These are phyloP conservation scores for Lepidium didymum DNA, from an alignment of 345 rosid genomes.

Conservation along the genomic window DNA sequence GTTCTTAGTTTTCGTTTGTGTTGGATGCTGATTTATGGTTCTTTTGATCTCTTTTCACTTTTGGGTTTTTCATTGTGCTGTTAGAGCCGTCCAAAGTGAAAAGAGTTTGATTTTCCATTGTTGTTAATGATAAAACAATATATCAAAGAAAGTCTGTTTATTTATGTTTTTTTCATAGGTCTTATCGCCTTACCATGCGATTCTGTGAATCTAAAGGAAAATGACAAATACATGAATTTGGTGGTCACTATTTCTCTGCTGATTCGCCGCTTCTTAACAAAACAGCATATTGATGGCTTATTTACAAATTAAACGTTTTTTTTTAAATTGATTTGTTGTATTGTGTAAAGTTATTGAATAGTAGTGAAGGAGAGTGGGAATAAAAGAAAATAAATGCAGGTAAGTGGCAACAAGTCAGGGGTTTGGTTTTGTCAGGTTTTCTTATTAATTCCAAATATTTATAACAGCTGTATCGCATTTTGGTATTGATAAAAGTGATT, in stretches of 20 bases:
- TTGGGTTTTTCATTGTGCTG: conserved; percentile 5
- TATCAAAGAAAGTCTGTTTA: background rate
- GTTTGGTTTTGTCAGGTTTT: conserved; percentile 27
- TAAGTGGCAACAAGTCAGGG: conserved; percentile 29
- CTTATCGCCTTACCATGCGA: background rate
- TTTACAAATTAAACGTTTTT: too few species aligned
- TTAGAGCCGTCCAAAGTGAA: conserved; percentile 10
- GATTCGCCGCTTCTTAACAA: conserved; percentile 23
- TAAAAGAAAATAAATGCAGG: conserved; percentile 13
- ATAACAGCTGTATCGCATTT: conserved; percentile 30
- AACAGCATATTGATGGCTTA: too few species aligned
- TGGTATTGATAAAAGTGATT: background rate
- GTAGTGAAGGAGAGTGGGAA: conserved; percentile 18
- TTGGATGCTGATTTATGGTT: background rate
- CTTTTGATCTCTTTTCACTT: background rate
- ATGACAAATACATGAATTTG: conserved; percentile 11
- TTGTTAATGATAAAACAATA: background rate
- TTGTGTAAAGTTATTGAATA: background rate
- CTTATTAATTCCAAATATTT: background rate
- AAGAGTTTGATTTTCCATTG: background rate
- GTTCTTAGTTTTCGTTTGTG: background rate
- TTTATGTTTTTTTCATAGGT: background rate
- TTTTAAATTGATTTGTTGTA: too few species aligned
- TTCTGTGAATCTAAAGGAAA: conserved; percentile 15
- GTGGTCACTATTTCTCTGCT: conserved; percentile 20